Evolutionary conservation across 2,329 filamentous ascomycete genomes (phyloP).

Genomic region (Sordariomycetes sp.): DNA sequence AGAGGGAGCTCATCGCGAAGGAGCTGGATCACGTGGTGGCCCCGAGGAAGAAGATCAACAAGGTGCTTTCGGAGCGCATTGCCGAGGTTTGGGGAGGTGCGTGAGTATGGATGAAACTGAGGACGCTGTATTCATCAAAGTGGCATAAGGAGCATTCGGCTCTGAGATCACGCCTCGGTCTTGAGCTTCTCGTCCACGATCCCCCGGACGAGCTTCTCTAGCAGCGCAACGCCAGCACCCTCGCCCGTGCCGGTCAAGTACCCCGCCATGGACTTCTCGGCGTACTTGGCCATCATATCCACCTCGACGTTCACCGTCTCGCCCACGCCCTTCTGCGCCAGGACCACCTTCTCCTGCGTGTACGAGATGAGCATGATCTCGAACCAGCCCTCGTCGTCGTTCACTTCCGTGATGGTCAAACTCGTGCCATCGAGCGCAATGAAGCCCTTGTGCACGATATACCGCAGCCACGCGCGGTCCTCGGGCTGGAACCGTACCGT

Average conservation of each 20-base stretch:
- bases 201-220: slow-evolving; percentile 61
- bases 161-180: background rate
- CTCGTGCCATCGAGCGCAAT: slow-evolving; percentile 90
- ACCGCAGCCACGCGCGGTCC: slow-evolving; percentile 57
- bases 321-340: slow-evolving; percentile 63
- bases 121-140: background rate
- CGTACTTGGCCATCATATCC: slow-evolving; percentile 76
- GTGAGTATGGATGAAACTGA: background rate
- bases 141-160: background rate
- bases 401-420: slow-evolving; percentile 77
- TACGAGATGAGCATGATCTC: slow-evolving; percentile 98
- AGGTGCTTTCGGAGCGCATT: slow-evolving; percentile 52
- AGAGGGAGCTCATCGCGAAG: slow-evolving; percentile 44
- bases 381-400: slow-evolving; percentile 70
- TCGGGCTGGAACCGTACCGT: slow-evolving; percentile 72
- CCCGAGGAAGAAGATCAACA: slow-evolving; percentile 50
- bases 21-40: slow-evolving; percentile 46
- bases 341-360: slow-evolving; percentile 83
- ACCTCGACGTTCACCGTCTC: slow-evolving; percentile 88
- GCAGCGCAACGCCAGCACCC: slow-evolving; percentile 35
- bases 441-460: slow-evolving; percentile 94
- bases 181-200: slow-evolving; percentile 54
- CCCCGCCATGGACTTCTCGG: slow-evolving; percentile 76
- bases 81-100: slow-evolving; percentile 55
- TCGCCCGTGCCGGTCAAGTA: slow-evolving; percentile 53